These are phyloP conservation scores for Penicillium samsonianum DNA, from an alignment of 495 filamentous ascomycete genomes.

Conservation along the genomic window DNA sequence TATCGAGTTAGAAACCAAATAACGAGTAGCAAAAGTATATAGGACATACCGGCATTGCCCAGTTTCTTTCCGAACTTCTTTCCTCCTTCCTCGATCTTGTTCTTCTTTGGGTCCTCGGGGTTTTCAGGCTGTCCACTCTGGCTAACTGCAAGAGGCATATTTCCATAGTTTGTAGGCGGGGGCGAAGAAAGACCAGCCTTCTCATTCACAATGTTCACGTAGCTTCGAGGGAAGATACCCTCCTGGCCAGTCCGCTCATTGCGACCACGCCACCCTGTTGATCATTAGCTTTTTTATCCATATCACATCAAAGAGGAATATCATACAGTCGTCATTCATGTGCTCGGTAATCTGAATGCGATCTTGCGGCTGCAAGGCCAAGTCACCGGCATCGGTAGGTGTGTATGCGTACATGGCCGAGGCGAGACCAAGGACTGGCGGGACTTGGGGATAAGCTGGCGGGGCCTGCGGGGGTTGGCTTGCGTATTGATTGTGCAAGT, in stretches of 20 bases:
- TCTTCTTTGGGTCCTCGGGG: conserved; percentile 33
- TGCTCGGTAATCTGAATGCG: conserved; percentile 78
- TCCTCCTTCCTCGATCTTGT: conserved; percentile 54
- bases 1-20: conserved; percentile 14
- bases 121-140: conserved; percentile 40
- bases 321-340: conserved; percentile 89
- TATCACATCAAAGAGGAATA: neutral
- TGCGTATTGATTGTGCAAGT: conserved; percentile 52
- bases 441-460: conserved; percentile 55
- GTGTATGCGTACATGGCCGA: conserved; percentile 82
- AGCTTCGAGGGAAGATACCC: conserved; percentile 88
- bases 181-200: conserved; percentile 33
- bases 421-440: conserved; percentile 67
- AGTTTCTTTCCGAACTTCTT: conserved; percentile 62
- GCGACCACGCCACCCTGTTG: conserved; percentile 73
- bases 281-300: conserved; percentile 23
- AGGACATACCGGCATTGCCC: conserved; percentile 54
- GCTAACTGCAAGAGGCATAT: conserved; percentile 55
- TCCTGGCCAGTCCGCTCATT: conserved; percentile 76
- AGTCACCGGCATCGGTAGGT: conserved; percentile 75
- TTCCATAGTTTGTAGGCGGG: conserved; percentile 51
- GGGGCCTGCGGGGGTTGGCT: conserved; percentile 49
- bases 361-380: conserved; percentile 74
- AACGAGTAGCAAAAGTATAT: conserved; percentile 19
- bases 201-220: conserved; percentile 66